Evolutionary conservation across 495 filamentous ascomycete genomes (phyloP).

Genomic region (Podospora pseudopauciseta): DNA sequence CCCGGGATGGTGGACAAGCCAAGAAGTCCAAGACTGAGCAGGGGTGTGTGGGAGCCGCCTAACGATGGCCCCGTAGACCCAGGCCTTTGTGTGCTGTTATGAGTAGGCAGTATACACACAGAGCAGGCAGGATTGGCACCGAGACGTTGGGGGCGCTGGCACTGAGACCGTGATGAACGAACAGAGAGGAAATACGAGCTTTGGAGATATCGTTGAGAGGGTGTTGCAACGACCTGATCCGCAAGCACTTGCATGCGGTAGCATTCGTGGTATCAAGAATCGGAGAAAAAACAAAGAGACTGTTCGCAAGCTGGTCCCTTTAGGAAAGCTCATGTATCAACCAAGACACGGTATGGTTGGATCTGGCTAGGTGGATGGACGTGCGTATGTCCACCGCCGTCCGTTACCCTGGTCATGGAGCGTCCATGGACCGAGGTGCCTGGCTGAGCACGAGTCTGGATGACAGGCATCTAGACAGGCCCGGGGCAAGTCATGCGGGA

Average conservation of each 20-base stretch:
- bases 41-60: constrained; percentile 15
- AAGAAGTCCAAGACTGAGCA: constrained; percentile 14
- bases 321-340: constrained; percentile 18
- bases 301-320: constrained; percentile 19
- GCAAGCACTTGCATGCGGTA: constrained; percentile 13
- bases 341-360: neutral
- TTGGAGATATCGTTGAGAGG: neutral
- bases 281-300: constrained; percentile 4
- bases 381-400: constrained; percentile 58
- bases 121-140: neutral
- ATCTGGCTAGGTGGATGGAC: constrained; percentile 26
- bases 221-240: constrained; percentile 16
- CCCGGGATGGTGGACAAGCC: constrained; percentile 24
- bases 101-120: no score
- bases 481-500: constrained; percentile 31
- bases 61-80: constrained; percentile 1
- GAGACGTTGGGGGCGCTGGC: neutral
- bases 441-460: constrained; percentile 28
- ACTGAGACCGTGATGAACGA: neutral
- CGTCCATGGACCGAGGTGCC: constrained; percentile 23
- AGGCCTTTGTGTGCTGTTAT: neutral
- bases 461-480: constrained; percentile 12
- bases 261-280: constrained; percentile 4
- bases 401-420: constrained; percentile 17
- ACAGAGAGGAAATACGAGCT: neutral